Base-by-base conservation (phyloP, 345 rosid species). In the Citrus reticulata region DNA sequence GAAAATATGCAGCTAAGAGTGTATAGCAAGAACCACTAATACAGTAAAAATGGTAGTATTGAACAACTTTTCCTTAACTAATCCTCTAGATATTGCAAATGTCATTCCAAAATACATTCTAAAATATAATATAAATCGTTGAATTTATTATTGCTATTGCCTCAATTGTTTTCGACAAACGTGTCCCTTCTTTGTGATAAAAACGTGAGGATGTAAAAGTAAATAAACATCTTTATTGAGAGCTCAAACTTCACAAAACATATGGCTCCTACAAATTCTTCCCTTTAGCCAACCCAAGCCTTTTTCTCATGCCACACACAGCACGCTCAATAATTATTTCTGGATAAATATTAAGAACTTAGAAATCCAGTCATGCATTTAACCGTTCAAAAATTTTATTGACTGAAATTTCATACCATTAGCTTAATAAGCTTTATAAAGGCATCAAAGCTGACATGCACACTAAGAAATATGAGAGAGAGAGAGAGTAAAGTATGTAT, bases 401-500 rank as follows among this genome's bases (percentile, higher is more conserved):
- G 49, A 35, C 14, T 24, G 37, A 22, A 35, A 35, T 64, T 17
- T 32, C n/a, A 64, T 20, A 66, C 24, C n/a, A 24, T 40, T 20
- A 35, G 10, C 70, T 24, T 68, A 29, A 16, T 35, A 70, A 70
- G 73, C 58, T 25, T 40, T 69, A 69, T 70, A 42, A 70, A 25
- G 59, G 22, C 25, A 70, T 29, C 70, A 46, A 63, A 76, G 51
- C 54, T 74, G 46, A 76, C 64, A 51, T n/a, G 71, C 63, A 49
- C 78, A 34, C 64, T 54, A 63, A 66, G 16, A 76, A 9, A 51
- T 54, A 66, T 66, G 27, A 13, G 6, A 40, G 70, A 40, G 51
- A 42, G 79, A 62, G 58, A 65, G 80, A 55, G 16, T 49, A 16
- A 60, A 72, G 34, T 22, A 70, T 34, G 74, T 16, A 73, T 85